Percentiles rank a stretch among this genome's conserved stretches.
These are phyloP conservation scores for Thuidium tamariscinum DNA, from an alignment of 225 moss, liverwort and hornwort species.

Conservation along the genomic window DNA sequence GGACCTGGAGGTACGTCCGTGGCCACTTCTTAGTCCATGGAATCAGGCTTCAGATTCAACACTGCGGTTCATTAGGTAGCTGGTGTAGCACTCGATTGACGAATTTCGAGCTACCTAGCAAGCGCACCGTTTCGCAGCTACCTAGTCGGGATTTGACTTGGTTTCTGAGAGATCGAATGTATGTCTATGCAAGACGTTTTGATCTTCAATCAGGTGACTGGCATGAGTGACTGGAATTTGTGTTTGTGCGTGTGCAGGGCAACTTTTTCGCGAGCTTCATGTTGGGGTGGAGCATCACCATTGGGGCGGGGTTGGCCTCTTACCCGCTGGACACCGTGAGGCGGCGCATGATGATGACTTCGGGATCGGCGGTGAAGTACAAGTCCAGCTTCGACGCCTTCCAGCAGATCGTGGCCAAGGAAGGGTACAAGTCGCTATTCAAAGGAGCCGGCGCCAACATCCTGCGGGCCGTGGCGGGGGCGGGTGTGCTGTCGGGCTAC, in stretches of 20 bases:
- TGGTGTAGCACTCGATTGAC: background rate
- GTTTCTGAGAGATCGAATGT: background rate
- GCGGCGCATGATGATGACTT: constrained; percentile 90
- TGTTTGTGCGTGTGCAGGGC: constrained; percentile 13
- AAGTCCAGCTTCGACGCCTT: constrained; percentile 52
- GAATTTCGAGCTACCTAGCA: background rate
- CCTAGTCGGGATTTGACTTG: too few relatives aligned
- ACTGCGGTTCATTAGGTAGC: background rate
- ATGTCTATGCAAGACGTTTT: background rate
- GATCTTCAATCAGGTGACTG: background rate
- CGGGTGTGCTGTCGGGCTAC: constrained; percentile 70
- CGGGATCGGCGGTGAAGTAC: constrained; percentile 70
- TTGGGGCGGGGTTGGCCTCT: constrained; percentile 53
- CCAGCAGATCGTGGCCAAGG: constrained; percentile 52
- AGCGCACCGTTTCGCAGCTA: background rate
- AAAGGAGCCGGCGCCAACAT: constrained; percentile 79
- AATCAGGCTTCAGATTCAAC: background rate
- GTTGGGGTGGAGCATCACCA: constrained; percentile 72
- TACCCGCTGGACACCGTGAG: constrained; percentile 77
- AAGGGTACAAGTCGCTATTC: constrained; percentile 54
- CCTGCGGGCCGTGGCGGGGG: constrained; percentile 60
- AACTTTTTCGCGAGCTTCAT: constrained; percentile 72
- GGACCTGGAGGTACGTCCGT: constrained; percentile 47
- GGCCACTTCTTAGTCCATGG: background rate
- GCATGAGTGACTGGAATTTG: background rate